phyloP scores from a whole-genome alignment of 1,139 yeast species.

The Magnusiomyces magnusii region DNA sequence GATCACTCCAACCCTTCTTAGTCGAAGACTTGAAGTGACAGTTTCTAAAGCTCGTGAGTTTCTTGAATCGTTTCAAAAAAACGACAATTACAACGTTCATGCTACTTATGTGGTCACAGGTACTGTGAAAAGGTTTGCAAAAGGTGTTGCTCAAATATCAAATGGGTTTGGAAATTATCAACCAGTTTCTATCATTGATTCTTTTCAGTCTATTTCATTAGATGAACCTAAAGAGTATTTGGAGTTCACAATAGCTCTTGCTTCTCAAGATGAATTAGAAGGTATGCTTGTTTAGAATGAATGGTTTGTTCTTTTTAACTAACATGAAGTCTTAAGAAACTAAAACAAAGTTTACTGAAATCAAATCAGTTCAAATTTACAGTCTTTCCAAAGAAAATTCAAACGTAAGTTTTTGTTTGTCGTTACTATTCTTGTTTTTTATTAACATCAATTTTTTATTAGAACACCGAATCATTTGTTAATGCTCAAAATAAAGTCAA shows the following conservation, averaged over 20 bases:
- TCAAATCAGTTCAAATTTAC: slow-evolving; percentile 13
- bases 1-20: slow-evolving; percentile 15
- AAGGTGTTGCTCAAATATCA: slow-evolving; percentile 6
- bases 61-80: slow-evolving; percentile 18
- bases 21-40: slow-evolving; percentile 12
- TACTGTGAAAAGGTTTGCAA: not conserved
- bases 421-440: not conserved
- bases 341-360: slow-evolving; percentile 8
- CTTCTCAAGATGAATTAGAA: slow-evolving; percentile 13
- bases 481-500: slow-evolving; percentile 7
- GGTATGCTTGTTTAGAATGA: slow-evolving; percentile 5
- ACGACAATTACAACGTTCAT: slow-evolving; percentile 16
- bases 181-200: slow-evolving; percentile 20
- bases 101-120: slow-evolving; percentile 24
- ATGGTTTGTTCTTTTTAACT: not conserved
- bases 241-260: slow-evolving; percentile 6
- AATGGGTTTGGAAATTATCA: slow-evolving; percentile 15
- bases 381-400: slow-evolving; percentile 11
- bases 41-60: slow-evolving; percentile 15
- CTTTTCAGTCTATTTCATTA: slow-evolving; percentile 1
- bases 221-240: not conserved
- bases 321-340: slow-evolving; percentile 1
- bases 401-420: slow-evolving; percentile 8
- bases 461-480: slow-evolving; percentile 11
- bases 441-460: not conserved